Evolutionary conservation across 257 asterid species (phyloP).

Genomic region (Apocynum venetum): DNA sequence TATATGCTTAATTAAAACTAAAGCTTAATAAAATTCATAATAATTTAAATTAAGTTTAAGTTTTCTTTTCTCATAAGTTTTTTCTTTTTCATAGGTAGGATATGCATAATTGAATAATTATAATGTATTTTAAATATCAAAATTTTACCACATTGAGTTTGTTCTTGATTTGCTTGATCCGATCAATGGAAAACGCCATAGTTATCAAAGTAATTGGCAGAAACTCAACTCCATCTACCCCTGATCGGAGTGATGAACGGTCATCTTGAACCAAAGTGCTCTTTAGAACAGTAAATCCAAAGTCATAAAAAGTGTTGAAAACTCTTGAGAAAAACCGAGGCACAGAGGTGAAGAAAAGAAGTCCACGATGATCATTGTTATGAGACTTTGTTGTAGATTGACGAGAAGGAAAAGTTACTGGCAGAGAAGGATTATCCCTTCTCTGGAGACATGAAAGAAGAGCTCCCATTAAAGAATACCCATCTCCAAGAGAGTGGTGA

Average conservation of each 20-base stretch:
- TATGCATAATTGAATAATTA: too few relatives aligned
- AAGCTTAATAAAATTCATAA: too few relatives aligned
- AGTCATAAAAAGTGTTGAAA: slow-evolving; percentile 39
- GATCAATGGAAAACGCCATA: slow-evolving; percentile 40
- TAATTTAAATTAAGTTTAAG: too few relatives aligned
- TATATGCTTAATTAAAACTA: too few relatives aligned
- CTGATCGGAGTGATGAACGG: slow-evolving; percentile 55
- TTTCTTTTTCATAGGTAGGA: too few relatives aligned
- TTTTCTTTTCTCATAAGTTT: too few relatives aligned
- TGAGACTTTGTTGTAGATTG: neutral
- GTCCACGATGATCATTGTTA: neutral
- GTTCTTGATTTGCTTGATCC: slow-evolving; percentile 51
- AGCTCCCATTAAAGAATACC: slow-evolving; percentile 74
- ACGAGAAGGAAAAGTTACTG: slow-evolving; percentile 44
- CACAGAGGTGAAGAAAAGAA: neutral
- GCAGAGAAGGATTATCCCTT: slow-evolving; percentile 49
- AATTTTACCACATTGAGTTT: slow-evolving; percentile 49
- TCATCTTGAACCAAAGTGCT: slow-evolving; percentile 48
- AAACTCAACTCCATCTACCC: slow-evolving; percentile 55
- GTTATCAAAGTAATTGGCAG: slow-evolving; percentile 41
- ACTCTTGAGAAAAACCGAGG: slow-evolving; percentile 12
- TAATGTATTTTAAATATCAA: too few relatives aligned
- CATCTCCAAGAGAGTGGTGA: slow-evolving; percentile 76
- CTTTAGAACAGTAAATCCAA: slow-evolving; percentile 61
- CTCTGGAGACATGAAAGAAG: slow-evolving; percentile 65